Evolutionary conservation across 228 moss, liverwort and hornwort species (phyloP), one percentile per base, ranked within the genome.

Genomic region (Sphagnum magellanicum): DNA sequence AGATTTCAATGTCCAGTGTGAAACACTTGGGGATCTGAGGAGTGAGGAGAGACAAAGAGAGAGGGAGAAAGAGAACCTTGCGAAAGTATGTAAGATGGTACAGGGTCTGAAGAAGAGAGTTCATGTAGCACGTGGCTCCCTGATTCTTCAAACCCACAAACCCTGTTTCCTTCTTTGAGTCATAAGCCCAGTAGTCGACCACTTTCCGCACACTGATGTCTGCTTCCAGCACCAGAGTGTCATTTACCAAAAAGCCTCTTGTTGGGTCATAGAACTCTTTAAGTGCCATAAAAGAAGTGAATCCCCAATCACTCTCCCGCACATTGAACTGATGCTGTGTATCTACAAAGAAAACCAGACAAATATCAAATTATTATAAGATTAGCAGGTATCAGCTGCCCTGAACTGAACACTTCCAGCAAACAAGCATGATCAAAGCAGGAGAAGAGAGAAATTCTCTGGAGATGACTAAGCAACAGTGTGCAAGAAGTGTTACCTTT

Each of bases 61-160:
- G 55, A 11, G 59, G 15, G 48, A 60, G 48, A 59, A 14, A 59
- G 48, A 46, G 67, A 74, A 87, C 87, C 87, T 87, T 87, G 49
- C 83, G 72, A 48, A 83, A 87, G 65, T 83, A 83, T 16, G 83
- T 76, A 1, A 87, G 81, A 75, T 87, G 83, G 70, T 87, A 87
- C 68, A 87, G 67, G 59, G 87, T 87, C 80, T 87, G 87, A 69
- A 87, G 69, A 74, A 87, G 87, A 57, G 87, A 87, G 62, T 87
- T 87, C 83, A 87, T 87, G 67, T 87, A 87, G 59, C 87, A 87
- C 12, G 81, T 83, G 46, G 87, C 87, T 68, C 83, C 87, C 71
- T 87, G 87, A 73, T 87, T 87, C 74, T 87, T 87, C 83, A 87
- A 67, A 16, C 87, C 83, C 32, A 87, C 83, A 69, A 76, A 87